Evolutionary conservation across 148 eudicot species (phyloP).

Genomic region (Cornus controversa): DNA sequence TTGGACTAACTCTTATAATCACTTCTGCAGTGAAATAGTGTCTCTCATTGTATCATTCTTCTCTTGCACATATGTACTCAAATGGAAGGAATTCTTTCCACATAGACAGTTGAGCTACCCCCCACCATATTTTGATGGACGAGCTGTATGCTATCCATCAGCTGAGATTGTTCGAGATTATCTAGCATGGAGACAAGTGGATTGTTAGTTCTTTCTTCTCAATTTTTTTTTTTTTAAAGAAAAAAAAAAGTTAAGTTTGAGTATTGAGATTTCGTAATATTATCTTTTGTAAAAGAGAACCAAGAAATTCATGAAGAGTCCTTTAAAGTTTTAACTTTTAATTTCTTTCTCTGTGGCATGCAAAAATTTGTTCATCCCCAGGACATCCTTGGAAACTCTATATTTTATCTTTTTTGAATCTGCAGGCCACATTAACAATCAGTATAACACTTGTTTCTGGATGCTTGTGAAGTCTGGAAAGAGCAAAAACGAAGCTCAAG

Average conservation of each 20-base stretch:
- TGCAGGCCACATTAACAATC: slow-evolving; percentile 91
- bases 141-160: slow-evolving; percentile 88
- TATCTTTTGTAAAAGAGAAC: neutral
- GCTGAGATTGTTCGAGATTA: slow-evolving; percentile 70
- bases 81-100: slow-evolving; percentile 74
- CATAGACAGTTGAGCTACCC: slow-evolving; percentile 52
- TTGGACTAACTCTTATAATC: slow-evolving; percentile 5
- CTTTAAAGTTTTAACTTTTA: neutral
- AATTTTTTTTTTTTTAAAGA: neutral
- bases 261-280: neutral
- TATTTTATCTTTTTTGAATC: neutral
- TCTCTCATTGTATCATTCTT: slow-evolving; percentile 72
- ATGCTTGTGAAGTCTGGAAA: slow-evolving; percentile 78
- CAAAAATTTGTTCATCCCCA: neutral
- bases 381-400: neutral
- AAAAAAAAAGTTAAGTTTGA: neutral
- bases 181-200: slow-evolving; percentile 96
- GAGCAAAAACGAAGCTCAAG: slow-evolving; percentile 65
- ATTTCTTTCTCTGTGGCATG: neutral
- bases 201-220: slow-evolving; percentile 54
- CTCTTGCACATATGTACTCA: slow-evolving; percentile 61
- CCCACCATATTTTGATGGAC: slow-evolving; percentile 85
- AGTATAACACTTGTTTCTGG: slow-evolving; percentile 97
- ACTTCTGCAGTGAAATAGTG: slow-evolving; percentile 63
- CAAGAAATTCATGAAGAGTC: neutral